Base-by-base conservation (phyloP, 2,329 filamentous ascomycete species). In the Sporothrix variecibatus region DNA sequence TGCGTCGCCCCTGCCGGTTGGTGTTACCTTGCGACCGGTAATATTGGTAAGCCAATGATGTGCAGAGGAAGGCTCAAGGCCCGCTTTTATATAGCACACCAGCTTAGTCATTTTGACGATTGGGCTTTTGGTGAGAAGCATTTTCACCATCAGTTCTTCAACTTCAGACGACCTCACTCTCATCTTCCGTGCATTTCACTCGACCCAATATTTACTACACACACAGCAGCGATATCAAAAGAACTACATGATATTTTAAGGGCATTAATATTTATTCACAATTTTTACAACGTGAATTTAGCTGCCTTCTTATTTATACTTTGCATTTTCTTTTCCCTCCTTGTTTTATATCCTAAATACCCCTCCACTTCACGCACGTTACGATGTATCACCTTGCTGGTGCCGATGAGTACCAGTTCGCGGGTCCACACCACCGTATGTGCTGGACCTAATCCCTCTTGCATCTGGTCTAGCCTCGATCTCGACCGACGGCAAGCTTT, bases 401-500 rank as follows among this genome's bases (percentile, higher is more conserved):
- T 56, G 77, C 82, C 58, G 84, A 84, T 72, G 81, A 80, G 72
- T 84, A 82, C 77, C 81, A 79, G 15, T 84, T 84, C 75, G 80
- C 82, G 3, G 79, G 7, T 76, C 79, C 6, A 78, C 80, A 8
- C 85, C 86, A 3, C 76, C 78, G 71, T 92, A 91, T 80, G 86
- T 91, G 46, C 86, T 90, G 69, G 86, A 89, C 75, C 83, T 92
- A 71, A 82, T 87, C 34, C 85, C 87, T n/a, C 83, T 87, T 3
- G 77, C 83, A 0, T 80, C 82, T 1, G 84, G 86, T 5, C 84
- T 93, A 56, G 89, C 88, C 1, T 86, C 89, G 20, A 92, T 92
- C 73, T 88, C 90, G 2, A 93, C 92, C 0, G 91, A 94, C 82
- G 89, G 93, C 81, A 87, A 85, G n/a, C 84, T 95, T 26, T 87